Base-by-base conservation (phyloP, 805 yeast species). In the Monosporozyma unispora region DNA sequence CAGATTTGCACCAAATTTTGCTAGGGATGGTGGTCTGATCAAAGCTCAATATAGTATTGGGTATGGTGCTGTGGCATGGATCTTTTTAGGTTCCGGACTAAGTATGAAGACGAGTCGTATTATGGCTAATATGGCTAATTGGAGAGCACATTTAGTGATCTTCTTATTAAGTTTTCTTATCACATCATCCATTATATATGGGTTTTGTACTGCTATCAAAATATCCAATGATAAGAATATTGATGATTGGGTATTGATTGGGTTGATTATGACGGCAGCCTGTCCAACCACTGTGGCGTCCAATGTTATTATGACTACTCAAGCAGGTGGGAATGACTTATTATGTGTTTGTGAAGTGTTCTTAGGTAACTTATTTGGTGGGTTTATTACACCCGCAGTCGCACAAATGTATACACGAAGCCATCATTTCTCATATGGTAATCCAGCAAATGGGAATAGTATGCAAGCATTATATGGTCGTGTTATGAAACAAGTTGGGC, bases 271-370 rank as follows among this genome's bases (percentile, higher is more conserved):
- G 44, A 85, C 96, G 2, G 86, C 87, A 28, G 78, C 91, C 11
- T 86, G 95, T 64, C 96, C 96, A 27, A 89, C 96, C 8, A 89
- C 96, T 0, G 95, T 89, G 18, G 80, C 90, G 0, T 87, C 96
- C 1, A 89, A 89, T 62, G 96, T 89, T 27, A 90, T 89, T 27
- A 89, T 89, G 96, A 89, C 96, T 5, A 76, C 81, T 48, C 77
- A 77, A 51, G 96, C 96, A 0, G 81, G 83, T 55, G 96, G 96
- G 8, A 87, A 88, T 65, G 90, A 80, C 55, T 68, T 84, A 16
- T 68, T 88, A 48, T 82, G 95, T 18, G 70, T 87, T 6, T 82
- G 93, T 63, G 95, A 87, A 63, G 96, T 89, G 9, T 80, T 88
- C 51, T 75, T 88, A 31, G 96, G 96, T 1, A 89, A 89, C 61